These are phyloP conservation scores for Parathielavia hyrcaniae DNA, from an alignment of 495 filamentous ascomycete genomes.

Conservation along the genomic window DNA sequence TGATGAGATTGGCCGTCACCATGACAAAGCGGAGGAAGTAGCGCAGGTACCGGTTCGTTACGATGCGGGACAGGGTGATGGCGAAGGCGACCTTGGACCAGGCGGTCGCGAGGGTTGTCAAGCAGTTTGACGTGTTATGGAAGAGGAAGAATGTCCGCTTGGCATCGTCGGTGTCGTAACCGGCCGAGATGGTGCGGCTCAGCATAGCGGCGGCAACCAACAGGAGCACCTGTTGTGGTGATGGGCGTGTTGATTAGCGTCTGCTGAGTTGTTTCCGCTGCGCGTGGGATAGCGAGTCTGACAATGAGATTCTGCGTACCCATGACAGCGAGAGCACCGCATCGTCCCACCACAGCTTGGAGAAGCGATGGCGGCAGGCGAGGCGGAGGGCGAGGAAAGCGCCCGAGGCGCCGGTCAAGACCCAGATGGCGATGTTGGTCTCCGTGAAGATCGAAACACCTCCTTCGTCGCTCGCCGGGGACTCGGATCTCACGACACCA, in stretches of 20 bases:
- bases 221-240: slow-evolving; percentile 10
- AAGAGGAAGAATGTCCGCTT: slow-evolving; percentile 16
- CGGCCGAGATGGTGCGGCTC: slow-evolving; percentile 14
- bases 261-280: not conserved
- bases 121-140: slow-evolving; percentile 17
- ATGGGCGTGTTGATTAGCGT: not conserved
- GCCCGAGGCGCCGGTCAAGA: slow-evolving; percentile 16
- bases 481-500: not conserved
- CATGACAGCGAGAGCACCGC: slow-evolving; percentile 15
- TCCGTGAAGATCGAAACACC: slow-evolving; percentile 15
- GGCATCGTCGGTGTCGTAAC: slow-evolving; percentile 8
- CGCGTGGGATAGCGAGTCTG: no score
- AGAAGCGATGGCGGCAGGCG: slow-evolving; percentile 17
- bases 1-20: slow-evolving; percentile 19
- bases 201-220: slow-evolving; percentile 16
- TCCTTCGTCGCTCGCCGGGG: slow-evolving; percentile 9
- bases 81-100: slow-evolving; percentile 26
- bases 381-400: slow-evolving; percentile 19
- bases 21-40: slow-evolving; percentile 21
- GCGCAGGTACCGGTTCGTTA: slow-evolving; percentile 3
- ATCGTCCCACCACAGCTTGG: slow-evolving; percentile 21
- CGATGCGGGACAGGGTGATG: slow-evolving; percentile 19
- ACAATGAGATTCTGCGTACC: slow-evolving; percentile 2
- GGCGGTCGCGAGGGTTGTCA: slow-evolving; percentile 20
- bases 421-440: slow-evolving; percentile 22